Conservation (phyloP, 164 flowering plant species). For the Piper longum region DNA sequence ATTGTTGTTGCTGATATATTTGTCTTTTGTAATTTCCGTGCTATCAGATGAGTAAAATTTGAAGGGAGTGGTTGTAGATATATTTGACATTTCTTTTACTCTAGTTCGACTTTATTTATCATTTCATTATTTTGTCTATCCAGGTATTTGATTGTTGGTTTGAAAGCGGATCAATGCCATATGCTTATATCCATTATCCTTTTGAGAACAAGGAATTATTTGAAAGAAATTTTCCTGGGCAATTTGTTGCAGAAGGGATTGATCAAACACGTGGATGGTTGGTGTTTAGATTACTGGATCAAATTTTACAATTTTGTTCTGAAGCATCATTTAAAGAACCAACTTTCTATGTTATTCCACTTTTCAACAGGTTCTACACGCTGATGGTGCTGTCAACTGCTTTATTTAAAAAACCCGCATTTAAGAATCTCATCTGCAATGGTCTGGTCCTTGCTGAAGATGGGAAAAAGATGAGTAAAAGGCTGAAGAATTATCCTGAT, state of each 20-base stretch:
- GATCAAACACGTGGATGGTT: slow-evolving; percentile 99
- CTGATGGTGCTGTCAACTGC: slow-evolving; percentile 97
- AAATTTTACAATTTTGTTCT: too few relatives aligned
- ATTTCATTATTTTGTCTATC: not conserved
- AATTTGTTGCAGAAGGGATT: slow-evolving; percentile 96
- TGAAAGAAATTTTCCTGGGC: slow-evolving; percentile 89
- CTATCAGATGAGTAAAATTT: too few relatives aligned
- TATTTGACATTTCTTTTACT: not conserved
- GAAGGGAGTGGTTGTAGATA: too few relatives aligned
- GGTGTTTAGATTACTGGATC: slow-evolving; percentile 9
- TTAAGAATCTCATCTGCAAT: slow-evolving; percentile 91
- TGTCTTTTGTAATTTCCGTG: too few relatives aligned
- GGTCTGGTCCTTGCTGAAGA: slow-evolving; percentile 94
- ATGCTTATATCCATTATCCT: slow-evolving; percentile 93
- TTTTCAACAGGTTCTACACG: slow-evolving; percentile 75
- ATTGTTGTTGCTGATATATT: too few relatives aligned
- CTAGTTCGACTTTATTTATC: too few relatives aligned
- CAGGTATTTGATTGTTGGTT: slow-evolving; percentile 99
- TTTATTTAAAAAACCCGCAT: slow-evolving; percentile 88
- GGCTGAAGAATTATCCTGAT: slow-evolving; percentile 77
- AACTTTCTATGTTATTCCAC: not conserved
- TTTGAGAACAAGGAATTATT: slow-evolving; percentile 89
- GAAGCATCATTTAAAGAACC: not conserved
- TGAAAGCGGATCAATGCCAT: slow-evolving; percentile 99
- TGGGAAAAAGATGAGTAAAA: slow-evolving; percentile 97